phyloP scores from a whole-genome alignment of 352 stramenopile species.

The Globisporangium spinosum region DNA sequence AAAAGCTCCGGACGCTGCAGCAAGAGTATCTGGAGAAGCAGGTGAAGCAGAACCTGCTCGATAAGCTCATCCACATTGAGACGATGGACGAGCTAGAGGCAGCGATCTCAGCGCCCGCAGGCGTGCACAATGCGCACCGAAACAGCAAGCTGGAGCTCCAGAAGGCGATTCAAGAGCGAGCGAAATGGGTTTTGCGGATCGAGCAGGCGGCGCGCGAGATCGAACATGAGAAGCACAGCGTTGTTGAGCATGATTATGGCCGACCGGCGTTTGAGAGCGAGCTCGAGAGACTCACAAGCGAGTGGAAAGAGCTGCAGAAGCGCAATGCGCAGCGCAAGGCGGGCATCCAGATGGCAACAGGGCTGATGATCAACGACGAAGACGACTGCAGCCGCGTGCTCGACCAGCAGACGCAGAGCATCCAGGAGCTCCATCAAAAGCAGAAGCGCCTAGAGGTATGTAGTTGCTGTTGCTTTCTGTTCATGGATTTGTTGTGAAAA shows the following conservation, averaged over 20 bases:
- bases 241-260: constrained; percentile 37
- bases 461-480: background rate
- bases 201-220: constrained; percentile 40
- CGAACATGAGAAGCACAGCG: constrained; percentile 44
- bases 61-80: constrained; percentile 66
- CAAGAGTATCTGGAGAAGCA: constrained; percentile 58
- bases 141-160: constrained; percentile 47
- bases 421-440: constrained; percentile 67
- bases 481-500: background rate
- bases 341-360: constrained; percentile 61
- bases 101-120: constrained; percentile 19
- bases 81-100: constrained; percentile 37
- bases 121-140: constrained; percentile 29
- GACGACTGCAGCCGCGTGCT: constrained; percentile 74
- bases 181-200: constrained; percentile 34
- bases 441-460: constrained; percentile 58
- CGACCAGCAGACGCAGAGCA: constrained; percentile 64
- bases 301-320: constrained; percentile 74
- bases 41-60: constrained; percentile 66
- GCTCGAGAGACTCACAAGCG: constrained; percentile 40
- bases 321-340: constrained; percentile 70
- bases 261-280: constrained; percentile 44
- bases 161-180: constrained; percentile 38
- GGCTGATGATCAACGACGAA: constrained; percentile 74
- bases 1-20: constrained; percentile 39